Evolutionary conservation across 305 asterid genomes (phyloP).

Genomic region (Fraxinus albicans): DNA sequence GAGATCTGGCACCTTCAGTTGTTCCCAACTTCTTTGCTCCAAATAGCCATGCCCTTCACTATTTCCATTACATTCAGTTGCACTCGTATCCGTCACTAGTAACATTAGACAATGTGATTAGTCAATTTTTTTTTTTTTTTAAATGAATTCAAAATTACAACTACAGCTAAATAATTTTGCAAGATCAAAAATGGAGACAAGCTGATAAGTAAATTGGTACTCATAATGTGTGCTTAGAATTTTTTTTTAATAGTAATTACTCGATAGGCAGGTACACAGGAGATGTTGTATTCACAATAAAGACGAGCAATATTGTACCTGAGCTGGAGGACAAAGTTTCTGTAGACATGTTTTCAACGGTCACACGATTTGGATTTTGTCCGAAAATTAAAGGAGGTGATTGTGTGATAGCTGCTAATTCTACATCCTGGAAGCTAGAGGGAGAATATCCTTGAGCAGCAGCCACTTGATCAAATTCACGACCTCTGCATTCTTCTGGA

Average conservation of each 20-base stretch:
- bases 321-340: constrained; percentile 61
- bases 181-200: background rate
- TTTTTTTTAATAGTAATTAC: background rate
- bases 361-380: constrained; percentile 24
- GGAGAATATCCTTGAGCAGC: constrained; percentile 38
- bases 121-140: background rate
- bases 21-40: constrained; percentile 33
- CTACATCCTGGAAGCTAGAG: constrained; percentile 41
- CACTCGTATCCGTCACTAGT: constrained; percentile 48
- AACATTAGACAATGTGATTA: constrained; percentile 16
- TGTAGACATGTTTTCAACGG: constrained; percentile 30
- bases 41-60: constrained; percentile 24
- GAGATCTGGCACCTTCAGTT: constrained; percentile 38
- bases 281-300: background rate
- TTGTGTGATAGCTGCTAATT: constrained; percentile 41
- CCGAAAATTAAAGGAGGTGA: constrained; percentile 39
- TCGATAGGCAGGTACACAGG: background rate
- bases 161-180: background rate
- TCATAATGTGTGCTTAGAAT: background rate
- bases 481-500: constrained; percentile 41
- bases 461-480: constrained; percentile 27
- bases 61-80: constrained; percentile 39
- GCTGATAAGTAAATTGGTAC: background rate
- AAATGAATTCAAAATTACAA: background rate
- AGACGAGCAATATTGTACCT: constrained; percentile 38